Percentiles rank a stretch among this genome's conserved stretches.
These are phyloP conservation scores for Pogostemon cablin DNA, from an alignment of 257 asterid genomes.

Conservation along the genomic window DNA sequence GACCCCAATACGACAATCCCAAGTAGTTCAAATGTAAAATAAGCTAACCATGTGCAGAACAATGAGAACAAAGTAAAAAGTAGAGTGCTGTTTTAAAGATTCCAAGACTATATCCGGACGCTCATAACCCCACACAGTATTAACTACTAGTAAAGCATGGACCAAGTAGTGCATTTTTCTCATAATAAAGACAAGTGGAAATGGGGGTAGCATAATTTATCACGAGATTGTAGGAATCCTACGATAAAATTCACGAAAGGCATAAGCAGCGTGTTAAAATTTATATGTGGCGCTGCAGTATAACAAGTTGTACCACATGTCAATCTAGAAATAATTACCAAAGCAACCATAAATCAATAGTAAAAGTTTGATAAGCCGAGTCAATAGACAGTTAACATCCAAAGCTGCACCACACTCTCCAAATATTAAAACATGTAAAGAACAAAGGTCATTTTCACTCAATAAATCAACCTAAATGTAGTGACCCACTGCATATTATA, in stretches of 20 bases:
- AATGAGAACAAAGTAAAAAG: neutral
- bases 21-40: constrained; percentile 2
- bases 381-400: neutral
- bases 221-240: neutral
- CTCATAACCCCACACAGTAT: constrained; percentile 15
- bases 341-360: neutral
- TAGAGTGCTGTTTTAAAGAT: neutral
- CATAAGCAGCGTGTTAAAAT: neutral
- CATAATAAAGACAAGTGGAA: constrained; percentile 4
- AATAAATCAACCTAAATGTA: constrained; percentile 13
- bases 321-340: constrained; percentile 3
- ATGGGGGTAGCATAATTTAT: neutral
- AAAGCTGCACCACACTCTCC: constrained; percentile 16
- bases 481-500: neutral
- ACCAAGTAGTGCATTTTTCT: neutral
- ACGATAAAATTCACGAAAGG: neutral
- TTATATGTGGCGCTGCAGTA: neutral
- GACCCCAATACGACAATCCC: neutral
- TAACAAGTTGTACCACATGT: neutral
- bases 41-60: neutral
- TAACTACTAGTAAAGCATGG: neutral
- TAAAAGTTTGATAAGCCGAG: constrained; percentile 8
- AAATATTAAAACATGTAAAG: neutral
- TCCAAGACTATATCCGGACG: constrained; percentile 10
- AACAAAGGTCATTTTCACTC: neutral